phyloP scores from a whole-genome alignment of 2,329 filamentous ascomycete species.

The Stenocarpella maydis region DNA sequence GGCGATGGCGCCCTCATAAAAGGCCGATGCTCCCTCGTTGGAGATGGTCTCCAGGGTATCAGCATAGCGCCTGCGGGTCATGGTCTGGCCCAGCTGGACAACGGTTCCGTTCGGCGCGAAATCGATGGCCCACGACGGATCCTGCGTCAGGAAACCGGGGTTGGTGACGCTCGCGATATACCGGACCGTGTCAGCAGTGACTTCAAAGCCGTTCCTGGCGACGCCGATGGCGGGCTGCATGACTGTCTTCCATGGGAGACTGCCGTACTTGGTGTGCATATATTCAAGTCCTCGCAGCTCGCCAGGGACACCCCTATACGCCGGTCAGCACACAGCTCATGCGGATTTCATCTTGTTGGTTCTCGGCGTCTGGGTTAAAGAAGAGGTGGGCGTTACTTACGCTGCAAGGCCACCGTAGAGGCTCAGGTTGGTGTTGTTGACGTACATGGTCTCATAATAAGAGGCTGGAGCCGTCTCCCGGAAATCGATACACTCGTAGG shows the following conservation, averaged over 20 bases:
- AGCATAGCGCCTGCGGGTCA: slow-evolving; percentile 78
- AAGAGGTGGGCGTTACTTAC: slow-evolving; percentile 58
- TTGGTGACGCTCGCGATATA: slow-evolving; percentile 68
- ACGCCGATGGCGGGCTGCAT: slow-evolving; percentile 75
- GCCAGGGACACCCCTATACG: slow-evolving; percentile 67
- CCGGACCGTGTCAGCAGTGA: slow-evolving; percentile 74
- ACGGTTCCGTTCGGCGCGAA: slow-evolving; percentile 80
- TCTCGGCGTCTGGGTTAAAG: slow-evolving; percentile 29
- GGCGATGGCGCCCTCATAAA: slow-evolving; percentile 75
- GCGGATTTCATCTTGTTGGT: no score
- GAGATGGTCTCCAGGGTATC: slow-evolving; percentile 77
- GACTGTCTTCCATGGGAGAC: slow-evolving; percentile 70
- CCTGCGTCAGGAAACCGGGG: slow-evolving; percentile 70
- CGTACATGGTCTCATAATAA: slow-evolving; percentile 83
- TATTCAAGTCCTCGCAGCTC: slow-evolving; percentile 78
- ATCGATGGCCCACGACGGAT: slow-evolving; percentile 82
- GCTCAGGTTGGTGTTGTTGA: slow-evolving; percentile 69
- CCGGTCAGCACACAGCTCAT: neutral
- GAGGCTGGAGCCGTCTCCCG: slow-evolving; percentile 84
- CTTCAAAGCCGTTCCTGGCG: slow-evolving; percentile 75
- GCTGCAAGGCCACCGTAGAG: slow-evolving; percentile 75
- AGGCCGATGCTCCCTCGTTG: slow-evolving; percentile 68
- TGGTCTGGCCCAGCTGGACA: slow-evolving; percentile 73
- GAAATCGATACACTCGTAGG: slow-evolving; percentile 85
- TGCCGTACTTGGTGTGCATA: slow-evolving; percentile 73